These are phyloP conservation scores for Mycena olivaceomarginata DNA, from an alignment of 768 basidiomycete genomes.

Conservation along the genomic window DNA sequence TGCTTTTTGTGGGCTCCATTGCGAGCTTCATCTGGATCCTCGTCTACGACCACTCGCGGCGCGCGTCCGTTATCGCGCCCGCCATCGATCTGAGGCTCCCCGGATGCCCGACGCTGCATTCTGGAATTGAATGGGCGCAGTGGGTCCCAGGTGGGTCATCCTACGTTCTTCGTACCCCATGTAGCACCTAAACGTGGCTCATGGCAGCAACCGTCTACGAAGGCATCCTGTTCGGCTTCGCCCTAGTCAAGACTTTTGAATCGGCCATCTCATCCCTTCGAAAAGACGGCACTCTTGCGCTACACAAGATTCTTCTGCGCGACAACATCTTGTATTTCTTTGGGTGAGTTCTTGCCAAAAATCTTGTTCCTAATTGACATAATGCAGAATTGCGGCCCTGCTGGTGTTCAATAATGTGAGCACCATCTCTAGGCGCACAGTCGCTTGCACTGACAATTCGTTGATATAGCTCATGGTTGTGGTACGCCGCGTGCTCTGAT, in stretches of 20 bases:
- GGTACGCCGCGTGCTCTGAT: conserved; percentile 42
- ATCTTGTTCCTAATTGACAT: not conserved
- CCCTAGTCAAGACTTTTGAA: conserved; percentile 57
- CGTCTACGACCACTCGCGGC: conserved; percentile 57
- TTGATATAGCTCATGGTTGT: conserved; percentile 59
- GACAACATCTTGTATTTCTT: conserved; percentile 69
- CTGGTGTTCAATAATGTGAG: conserved; percentile 65
- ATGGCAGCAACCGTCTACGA: conserved; percentile 55
- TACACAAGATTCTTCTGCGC: conserved; percentile 60
- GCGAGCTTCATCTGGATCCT: conserved; percentile 64
- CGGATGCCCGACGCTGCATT: conserved; percentile 64
- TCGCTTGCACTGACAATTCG: conserved; percentile 42
- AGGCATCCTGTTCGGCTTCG: conserved; percentile 63
- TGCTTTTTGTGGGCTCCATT: conserved; percentile 65
- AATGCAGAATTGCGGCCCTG: conserved; percentile 58
- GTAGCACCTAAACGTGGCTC: not conserved
- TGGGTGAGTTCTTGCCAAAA: conserved; percentile 51
- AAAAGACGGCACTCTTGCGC: conserved; percentile 48
- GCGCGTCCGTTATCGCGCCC: conserved; percentile 59
- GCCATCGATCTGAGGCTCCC: conserved; percentile 61
- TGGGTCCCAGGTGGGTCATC: conserved; percentile 64
- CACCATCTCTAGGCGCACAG: conserved; percentile 43
- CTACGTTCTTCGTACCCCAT: not conserved
- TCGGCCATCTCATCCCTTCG: conserved; percentile 51
- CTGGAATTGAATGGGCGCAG: conserved; percentile 64